phyloP scores from a whole-genome alignment of 495 filamentous ascomycete species.

The Cercophora scortea region DNA sequence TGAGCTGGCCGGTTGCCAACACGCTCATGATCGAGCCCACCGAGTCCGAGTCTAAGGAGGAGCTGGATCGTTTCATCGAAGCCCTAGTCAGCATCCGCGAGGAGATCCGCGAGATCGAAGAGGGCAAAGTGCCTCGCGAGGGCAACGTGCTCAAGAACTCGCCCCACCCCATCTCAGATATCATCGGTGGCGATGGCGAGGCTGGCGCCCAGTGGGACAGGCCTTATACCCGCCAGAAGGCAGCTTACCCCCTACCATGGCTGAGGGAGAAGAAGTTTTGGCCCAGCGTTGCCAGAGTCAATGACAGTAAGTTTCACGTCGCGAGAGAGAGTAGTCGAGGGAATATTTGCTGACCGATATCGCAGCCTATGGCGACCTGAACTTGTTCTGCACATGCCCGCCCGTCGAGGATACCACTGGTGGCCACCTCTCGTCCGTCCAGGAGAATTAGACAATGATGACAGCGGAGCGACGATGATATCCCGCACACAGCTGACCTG shows the following conservation, averaged over 20 bases:
- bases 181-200: conserved; percentile 52
- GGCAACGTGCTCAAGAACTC: conserved; percentile 91
- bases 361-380: conserved; percentile 79
- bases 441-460: conserved; percentile 6
- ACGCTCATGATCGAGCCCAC: conserved; percentile 99
- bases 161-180: conserved; percentile 79
- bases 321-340: neutral
- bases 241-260: conserved; percentile 82
- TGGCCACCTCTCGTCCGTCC: conserved; percentile 14
- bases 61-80: conserved; percentile 92
- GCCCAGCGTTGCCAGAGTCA: conserved; percentile 80
- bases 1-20: conserved; percentile 95
- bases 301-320: conserved; percentile 63
- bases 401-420: conserved; percentile 62
- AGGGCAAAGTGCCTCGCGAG: conserved; percentile 66
- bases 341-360: conserved; percentile 11
- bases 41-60: conserved; percentile 86
- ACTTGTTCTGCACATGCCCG: conserved; percentile 92
- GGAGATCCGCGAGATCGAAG: conserved; percentile 82
- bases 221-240: conserved; percentile 70
- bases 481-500: no score
- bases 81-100: conserved; percentile 81
- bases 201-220: conserved; percentile 59
- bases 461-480: no score
- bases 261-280: conserved; percentile 97